Evolutionary conservation across 257 asterid genomes (phyloP).

Genomic region (Petunia axillaris): DNA sequence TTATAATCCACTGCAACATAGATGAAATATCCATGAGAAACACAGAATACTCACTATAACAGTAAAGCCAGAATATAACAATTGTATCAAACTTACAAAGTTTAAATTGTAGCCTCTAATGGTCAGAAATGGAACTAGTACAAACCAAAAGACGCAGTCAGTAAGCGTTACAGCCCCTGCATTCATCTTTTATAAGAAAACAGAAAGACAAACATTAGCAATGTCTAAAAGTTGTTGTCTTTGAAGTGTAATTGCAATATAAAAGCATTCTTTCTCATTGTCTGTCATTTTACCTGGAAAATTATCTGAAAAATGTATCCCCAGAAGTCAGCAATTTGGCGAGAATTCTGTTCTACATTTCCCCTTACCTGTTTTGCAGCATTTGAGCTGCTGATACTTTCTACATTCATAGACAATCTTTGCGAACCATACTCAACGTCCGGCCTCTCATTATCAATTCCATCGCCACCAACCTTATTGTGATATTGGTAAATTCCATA

Average conservation of each 20-base stretch:
- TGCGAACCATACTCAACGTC: constrained; percentile 49
- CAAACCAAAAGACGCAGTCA: constrained; percentile 88
- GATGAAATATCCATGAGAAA: background rate
- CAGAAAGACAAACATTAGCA: background rate
- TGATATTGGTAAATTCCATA: constrained; percentile 63
- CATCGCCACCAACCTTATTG: constrained; percentile 30
- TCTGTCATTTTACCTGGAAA: constrained; percentile 64
- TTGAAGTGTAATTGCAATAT: background rate
- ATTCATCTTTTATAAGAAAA: constrained; percentile 57
- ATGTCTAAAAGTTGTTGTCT: background rate
- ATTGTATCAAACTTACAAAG: constrained; percentile 60
- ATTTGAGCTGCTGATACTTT: constrained; percentile 17
- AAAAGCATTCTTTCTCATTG: background rate
- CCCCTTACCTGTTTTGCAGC: constrained; percentile 34
- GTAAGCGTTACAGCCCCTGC: constrained; percentile 96
- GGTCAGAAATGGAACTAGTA: constrained; percentile 82
- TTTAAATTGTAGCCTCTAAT: constrained; percentile 72
- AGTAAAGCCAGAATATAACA: background rate
- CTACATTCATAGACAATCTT: constrained; percentile 30
- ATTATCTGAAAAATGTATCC: constrained; percentile 77
- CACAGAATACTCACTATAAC: constrained; percentile 25
- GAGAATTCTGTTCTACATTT: constrained; percentile 30
- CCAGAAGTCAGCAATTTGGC: constrained; percentile 65
- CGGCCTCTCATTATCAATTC: constrained; percentile 9
- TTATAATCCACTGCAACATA: constrained; percentile 71